These are phyloP conservation scores for Sisymbrium irio DNA, from an alignment of 345 rosid genomes.

Conservation along the genomic window DNA sequence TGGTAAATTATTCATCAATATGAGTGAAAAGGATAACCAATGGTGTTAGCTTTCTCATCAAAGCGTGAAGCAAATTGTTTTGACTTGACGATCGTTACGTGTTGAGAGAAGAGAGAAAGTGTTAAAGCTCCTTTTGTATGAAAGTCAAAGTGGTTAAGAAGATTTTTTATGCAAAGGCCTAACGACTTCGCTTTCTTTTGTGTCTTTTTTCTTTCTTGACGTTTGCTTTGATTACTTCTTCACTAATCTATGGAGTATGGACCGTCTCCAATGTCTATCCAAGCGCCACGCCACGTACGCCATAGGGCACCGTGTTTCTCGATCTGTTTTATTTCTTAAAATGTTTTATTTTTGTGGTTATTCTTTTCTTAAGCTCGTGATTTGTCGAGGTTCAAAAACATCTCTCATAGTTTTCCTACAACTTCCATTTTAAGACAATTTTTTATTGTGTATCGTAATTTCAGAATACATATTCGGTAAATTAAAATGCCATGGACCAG, in stretches of 20 bases:
- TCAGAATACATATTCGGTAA: too few relatives aligned
- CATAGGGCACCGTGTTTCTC: not conserved
- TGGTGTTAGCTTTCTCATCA: not conserved
- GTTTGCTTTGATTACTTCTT: constrained; percentile 7
- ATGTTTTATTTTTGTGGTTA: not conserved
- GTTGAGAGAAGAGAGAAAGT: not conserved
- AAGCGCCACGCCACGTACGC: constrained; percentile 15
- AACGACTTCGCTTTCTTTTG: not conserved
- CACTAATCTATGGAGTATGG: constrained; percentile 4
- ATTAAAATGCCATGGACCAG: not conserved
- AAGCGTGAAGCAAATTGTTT: not conserved
- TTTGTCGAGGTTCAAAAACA: not conserved
- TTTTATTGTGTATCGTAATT: not conserved
- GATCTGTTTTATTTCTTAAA: not conserved
- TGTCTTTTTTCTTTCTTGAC: not conserved
- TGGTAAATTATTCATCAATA: too few relatives aligned
- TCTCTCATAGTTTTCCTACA: not conserved
- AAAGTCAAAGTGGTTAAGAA: constrained; percentile 2
- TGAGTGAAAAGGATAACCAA: not conserved
- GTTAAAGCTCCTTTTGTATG: not conserved
- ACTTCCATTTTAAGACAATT: not conserved
- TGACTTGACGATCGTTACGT: not conserved
- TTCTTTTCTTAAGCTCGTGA: not conserved
- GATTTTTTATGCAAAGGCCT: not conserved
- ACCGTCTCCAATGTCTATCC: not conserved